Percentiles rank a stretch among this genome's conserved stretches.
phyloP scores from a whole-genome alignment of 2,329 filamentous ascomycete species.

The Phialocephala sp. region DNA sequence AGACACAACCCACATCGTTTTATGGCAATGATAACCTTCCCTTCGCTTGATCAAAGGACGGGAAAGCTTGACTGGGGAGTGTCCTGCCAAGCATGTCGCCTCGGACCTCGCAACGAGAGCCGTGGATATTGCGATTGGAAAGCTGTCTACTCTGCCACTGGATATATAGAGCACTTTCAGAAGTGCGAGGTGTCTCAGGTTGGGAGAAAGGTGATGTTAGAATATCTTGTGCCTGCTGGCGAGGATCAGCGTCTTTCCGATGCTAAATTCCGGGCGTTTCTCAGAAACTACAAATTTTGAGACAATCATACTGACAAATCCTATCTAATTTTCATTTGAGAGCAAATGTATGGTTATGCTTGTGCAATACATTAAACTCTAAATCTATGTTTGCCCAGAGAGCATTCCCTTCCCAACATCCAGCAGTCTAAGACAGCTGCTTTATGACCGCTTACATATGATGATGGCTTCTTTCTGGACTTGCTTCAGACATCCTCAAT shows the following conservation, averaged over 20 bases:
- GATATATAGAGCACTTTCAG: conserved; percentile 26
- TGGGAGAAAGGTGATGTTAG: conserved; percentile 12
- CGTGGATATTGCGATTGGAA: conserved; percentile 24
- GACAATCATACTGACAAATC: no score
- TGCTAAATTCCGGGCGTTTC: no score
- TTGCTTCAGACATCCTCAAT: no score
- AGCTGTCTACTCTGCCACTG: conserved; percentile 22
- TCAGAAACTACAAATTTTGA: no score
- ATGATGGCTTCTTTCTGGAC: no score
- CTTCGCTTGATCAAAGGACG: conserved; percentile 22
- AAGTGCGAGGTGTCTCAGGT: conserved; percentile 26
- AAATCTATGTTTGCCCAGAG: no score
- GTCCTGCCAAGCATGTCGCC: conserved; percentile 28
- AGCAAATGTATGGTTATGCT: no score
- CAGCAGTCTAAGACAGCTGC: no score
- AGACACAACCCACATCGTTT: conserved; percentile 26
- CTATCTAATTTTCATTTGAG: no score
- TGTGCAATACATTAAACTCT: no score
- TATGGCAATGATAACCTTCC: conserved; percentile 28
- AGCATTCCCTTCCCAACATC: no score
- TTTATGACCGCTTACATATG: no score
- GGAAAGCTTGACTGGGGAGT: conserved; percentile 27
- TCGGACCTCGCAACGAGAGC: conserved; percentile 23
- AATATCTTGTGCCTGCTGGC: conserved; percentile 4
- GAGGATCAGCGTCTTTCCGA: neutral